Conservation (phyloP, 2,329 filamentous ascomycete species). For the Pseudocercospora macadamiae region DNA sequence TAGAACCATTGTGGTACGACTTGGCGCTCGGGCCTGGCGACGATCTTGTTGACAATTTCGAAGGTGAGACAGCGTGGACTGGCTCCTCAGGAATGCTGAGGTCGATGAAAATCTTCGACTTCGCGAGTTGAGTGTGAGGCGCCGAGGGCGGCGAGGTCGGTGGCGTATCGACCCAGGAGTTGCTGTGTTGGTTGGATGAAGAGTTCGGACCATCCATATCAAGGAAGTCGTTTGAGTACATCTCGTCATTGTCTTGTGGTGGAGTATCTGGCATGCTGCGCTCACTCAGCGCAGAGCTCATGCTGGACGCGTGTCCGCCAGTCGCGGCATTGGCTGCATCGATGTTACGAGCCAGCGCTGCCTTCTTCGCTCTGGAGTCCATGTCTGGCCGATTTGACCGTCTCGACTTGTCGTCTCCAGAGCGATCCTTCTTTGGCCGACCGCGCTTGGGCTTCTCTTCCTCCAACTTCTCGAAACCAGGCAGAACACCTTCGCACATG, state of each 20-base stretch:
- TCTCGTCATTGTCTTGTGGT: conserved; percentile 33
- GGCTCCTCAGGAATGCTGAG: conserved; percentile 26
- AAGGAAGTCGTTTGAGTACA: conserved; percentile 36
- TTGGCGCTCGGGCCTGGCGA: conserved; percentile 24
- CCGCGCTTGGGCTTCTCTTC: conserved; percentile 70
- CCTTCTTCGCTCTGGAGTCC: conserved; percentile 61
- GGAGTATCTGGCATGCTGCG: conserved; percentile 39
- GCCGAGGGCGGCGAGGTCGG: conserved; percentile 35
- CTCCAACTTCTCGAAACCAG: conserved; percentile 61
- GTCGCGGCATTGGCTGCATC: conserved; percentile 27
- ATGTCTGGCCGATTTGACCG: conserved; percentile 52
- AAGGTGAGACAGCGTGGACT: conserved; percentile 28
- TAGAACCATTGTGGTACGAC: conserved; percentile 8
- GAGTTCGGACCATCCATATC: conserved; percentile 30
- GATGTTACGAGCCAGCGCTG: conserved; percentile 55
- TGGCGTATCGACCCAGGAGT: conserved; percentile 37
- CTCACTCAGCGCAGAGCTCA: conserved; percentile 34
- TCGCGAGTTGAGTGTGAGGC: conserved; percentile 14
- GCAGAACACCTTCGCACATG: conserved; percentile 94
- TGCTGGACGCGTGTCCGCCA: conserved; percentile 26
- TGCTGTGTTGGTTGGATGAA: conserved; percentile 27
- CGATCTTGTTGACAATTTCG: conserved; percentile 29
- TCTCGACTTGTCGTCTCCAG: conserved; percentile 27
- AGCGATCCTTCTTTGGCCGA: conserved; percentile 63
- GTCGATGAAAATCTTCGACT: conserved; percentile 27